Evolutionary conservation across 2,329 filamentous ascomycete genomes (phyloP).

Genomic region (Colletotrichum sojae): DNA sequence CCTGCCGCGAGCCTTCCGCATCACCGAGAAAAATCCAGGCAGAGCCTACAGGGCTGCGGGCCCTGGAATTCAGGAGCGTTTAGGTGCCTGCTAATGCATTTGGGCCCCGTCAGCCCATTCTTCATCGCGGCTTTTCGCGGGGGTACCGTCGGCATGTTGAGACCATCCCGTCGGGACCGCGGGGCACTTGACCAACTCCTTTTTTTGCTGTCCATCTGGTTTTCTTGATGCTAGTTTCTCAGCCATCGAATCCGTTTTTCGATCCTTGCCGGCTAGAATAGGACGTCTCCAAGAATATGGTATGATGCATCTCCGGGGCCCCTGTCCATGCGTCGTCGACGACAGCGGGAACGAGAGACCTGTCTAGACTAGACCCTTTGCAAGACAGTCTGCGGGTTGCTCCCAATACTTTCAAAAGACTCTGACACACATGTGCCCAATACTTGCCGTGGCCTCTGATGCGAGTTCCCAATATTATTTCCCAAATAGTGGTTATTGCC

Average conservation of each 20-base stretch:
- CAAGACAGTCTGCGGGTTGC: too few species aligned
- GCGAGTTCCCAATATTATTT: too few species aligned
- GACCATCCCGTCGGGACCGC: constrained; percentile 22
- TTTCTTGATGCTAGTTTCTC: neutral
- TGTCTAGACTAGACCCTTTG: too few species aligned
- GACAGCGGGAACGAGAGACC: neutral
- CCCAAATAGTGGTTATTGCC: too few species aligned
- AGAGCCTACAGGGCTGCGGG: neutral
- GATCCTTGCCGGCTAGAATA: neutral
- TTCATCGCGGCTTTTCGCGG: constrained; percentile 9
- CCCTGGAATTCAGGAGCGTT: too few species aligned
- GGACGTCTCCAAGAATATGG: neutral
- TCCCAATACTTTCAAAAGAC: too few species aligned
- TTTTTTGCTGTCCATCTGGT: neutral
- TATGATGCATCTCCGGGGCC: constrained; percentile 22
- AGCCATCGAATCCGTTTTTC: neutral
- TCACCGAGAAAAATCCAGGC: constrained; percentile 13
- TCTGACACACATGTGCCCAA: too few species aligned
- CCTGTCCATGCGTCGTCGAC: constrained; percentile 3
- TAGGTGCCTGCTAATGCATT: too few species aligned
- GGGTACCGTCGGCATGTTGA: neutral
- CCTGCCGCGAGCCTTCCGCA: neutral
- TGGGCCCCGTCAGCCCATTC: constrained; percentile 6
- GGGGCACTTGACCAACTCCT: neutral
- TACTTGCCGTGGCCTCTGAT: too few species aligned